Conservation (phyloP, 176 grass and related monocot genomes). For the Puccinellia tenuiflora region DNA sequence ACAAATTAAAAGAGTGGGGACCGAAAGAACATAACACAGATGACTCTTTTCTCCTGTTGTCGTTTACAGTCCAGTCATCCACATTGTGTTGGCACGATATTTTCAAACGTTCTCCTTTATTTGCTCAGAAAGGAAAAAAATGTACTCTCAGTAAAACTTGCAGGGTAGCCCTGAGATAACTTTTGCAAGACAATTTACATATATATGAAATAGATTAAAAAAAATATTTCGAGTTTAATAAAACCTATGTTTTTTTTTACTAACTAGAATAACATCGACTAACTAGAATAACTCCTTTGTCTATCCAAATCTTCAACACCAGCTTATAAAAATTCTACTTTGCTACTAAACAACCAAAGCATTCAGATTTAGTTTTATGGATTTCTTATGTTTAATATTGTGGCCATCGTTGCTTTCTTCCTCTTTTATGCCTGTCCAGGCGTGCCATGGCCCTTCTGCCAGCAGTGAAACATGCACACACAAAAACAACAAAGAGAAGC, state of each 20-base stretch:
- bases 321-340: neutral
- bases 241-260: neutral
- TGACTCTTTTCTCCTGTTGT: neutral
- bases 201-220: neutral
- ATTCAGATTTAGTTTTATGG: neutral
- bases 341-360: neutral
- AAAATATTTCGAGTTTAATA: neutral
- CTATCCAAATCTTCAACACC: neutral
- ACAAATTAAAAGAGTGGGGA: neutral
- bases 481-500: neutral
- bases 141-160: neutral
- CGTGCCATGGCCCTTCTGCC: slow-evolving; percentile 6
- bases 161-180: neutral
- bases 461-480: neutral
- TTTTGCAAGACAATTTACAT: neutral
- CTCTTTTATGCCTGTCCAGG: neutral
- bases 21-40: neutral
- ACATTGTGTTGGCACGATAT: neutral
- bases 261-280: neutral
- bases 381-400: neutral
- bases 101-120: neutral
- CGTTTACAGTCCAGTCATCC: neutral
- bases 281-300: neutral
- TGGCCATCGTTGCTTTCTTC: neutral
- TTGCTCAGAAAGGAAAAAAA: neutral